Conservation (phyloP, 2,329 filamentous ascomycete genomes). For the Arachnopeziza araneosa region DNA sequence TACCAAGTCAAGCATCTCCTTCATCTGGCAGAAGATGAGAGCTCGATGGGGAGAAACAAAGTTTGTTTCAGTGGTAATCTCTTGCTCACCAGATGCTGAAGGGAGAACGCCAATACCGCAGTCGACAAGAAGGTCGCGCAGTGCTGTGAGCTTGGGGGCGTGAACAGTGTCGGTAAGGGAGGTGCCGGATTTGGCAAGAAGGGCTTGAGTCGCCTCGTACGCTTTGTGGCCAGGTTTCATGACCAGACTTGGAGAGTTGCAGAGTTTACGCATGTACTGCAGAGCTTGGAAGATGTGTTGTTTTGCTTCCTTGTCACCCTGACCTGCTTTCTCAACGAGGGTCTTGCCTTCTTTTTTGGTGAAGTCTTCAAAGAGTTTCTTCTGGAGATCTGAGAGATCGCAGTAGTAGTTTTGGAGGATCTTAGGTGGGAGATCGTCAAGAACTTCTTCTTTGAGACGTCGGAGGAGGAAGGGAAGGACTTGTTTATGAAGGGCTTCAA, state of each 20-base stretch:
- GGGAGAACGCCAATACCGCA: slow-evolving; percentile 83
- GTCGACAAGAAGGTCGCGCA: slow-evolving; percentile 92
- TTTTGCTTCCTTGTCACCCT: slow-evolving; percentile 86
- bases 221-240: slow-evolving; percentile 91
- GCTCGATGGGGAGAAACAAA: slow-evolving; percentile 95
- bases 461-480: slow-evolving; percentile 93
- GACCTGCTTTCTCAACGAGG: slow-evolving; percentile 75
- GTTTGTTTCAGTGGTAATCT: slow-evolving; percentile 55
- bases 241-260: slow-evolving; percentile 93
- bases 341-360: slow-evolving; percentile 88
- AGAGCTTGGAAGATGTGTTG: slow-evolving; percentile 98
- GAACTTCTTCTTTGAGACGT: slow-evolving; percentile 93
- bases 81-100: slow-evolving; percentile 36
- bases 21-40: slow-evolving; percentile 98
- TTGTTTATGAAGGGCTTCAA: slow-evolving; percentile 98
- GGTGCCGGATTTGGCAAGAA: slow-evolving; percentile 73
- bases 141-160: slow-evolving; percentile 85
- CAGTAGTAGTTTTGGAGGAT: slow-evolving; percentile 99
- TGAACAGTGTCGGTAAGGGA: slow-evolving; percentile 79
- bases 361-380: slow-evolving; percentile 94
- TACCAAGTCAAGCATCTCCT: slow-evolving; percentile 99
- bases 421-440: slow-evolving; percentile 94
- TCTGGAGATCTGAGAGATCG: slow-evolving; percentile 90
- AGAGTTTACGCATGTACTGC: slow-evolving; percentile 99
- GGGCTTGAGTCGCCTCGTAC: slow-evolving; percentile 80